Evolutionary conservation across 2,329 filamentous ascomycete species (phyloP).

Genomic region (Colletotrichum eleusines): DNA sequence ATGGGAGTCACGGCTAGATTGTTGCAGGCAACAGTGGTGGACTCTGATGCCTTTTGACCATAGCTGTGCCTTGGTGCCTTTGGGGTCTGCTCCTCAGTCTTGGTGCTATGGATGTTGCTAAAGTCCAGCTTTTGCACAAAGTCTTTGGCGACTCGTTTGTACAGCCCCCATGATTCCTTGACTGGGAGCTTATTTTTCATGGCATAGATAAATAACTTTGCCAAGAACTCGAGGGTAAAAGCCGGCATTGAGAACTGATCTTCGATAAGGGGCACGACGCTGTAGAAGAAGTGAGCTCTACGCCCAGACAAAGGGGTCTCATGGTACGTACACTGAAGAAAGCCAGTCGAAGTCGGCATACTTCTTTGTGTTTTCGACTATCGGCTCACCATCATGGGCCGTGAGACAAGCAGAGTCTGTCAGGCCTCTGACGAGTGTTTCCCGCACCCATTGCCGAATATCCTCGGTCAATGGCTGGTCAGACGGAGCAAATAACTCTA

Average conservation of each 20-base stretch:
- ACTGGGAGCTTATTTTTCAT: neutral
- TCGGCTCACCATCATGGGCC: neutral
- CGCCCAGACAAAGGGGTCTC: too few species aligned
- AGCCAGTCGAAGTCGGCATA: slow-evolving; percentile 28
- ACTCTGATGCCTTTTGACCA: neutral
- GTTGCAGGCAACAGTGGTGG: neutral
- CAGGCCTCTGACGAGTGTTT: neutral
- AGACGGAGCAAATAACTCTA: neutral
- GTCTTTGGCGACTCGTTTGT: slow-evolving; percentile 14
- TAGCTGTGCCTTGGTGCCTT: slow-evolving; percentile 1
- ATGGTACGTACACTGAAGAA: neutral
- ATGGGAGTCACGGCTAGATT: neutral
- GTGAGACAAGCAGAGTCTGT: neutral
- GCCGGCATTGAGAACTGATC: neutral
- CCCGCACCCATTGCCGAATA: neutral
- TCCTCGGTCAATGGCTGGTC: neutral
- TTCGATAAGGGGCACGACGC: slow-evolving; percentile 17
- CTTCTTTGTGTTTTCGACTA: neutral
- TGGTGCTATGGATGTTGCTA: neutral
- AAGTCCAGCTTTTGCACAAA: slow-evolving; percentile 16
- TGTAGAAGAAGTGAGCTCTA: neutral
- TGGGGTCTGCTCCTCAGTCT: neutral
- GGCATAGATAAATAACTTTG: neutral
- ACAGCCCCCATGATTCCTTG: neutral
- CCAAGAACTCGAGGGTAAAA: slow-evolving; percentile 5